Conservation (phyloP, 768 basidiomycete genomes). For the Dacryopinax primogenitus region DNA sequence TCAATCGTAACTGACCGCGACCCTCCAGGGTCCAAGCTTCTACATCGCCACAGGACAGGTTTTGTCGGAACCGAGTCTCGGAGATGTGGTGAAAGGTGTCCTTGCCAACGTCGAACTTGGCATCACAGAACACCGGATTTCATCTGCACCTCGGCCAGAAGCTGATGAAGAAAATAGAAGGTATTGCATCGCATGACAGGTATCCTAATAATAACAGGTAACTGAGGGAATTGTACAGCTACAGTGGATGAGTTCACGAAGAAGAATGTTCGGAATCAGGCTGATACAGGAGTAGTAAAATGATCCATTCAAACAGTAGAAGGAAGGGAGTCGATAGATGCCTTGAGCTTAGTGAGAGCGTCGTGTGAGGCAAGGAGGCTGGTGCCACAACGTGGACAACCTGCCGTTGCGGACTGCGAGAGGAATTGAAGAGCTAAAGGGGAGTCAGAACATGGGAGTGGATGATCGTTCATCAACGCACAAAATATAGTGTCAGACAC, state of each 20-base stretch:
- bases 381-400: slow-evolving; percentile 51
- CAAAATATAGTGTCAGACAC: slow-evolving; percentile 48
- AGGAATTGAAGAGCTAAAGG: not conserved
- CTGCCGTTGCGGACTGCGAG: slow-evolving; percentile 23
- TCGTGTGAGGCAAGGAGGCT: slow-evolving; percentile 52
- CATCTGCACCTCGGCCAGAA: not conserved
- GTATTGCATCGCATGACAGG: not conserved
- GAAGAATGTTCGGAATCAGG: not conserved
- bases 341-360: slow-evolving; percentile 43
- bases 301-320: slow-evolving; percentile 26
- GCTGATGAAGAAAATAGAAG: not conserved
- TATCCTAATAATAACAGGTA: not conserved
- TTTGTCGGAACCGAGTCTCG: not conserved
- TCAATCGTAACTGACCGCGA: not conserved
- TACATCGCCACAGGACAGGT: not conserved
- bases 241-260: not conserved
- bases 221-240: not conserved
- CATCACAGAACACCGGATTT: not conserved
- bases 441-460: slow-evolving; percentile 14
- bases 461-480: slow-evolving; percentile 46
- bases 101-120: no score
- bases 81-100: not conserved
- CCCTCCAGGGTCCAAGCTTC: not conserved
- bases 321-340: slow-evolving; percentile 42
- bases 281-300: not conserved